These are phyloP conservation scores for Gossypium longicalyx DNA, from an alignment of 345 rosid genomes.

Conservation along the genomic window DNA sequence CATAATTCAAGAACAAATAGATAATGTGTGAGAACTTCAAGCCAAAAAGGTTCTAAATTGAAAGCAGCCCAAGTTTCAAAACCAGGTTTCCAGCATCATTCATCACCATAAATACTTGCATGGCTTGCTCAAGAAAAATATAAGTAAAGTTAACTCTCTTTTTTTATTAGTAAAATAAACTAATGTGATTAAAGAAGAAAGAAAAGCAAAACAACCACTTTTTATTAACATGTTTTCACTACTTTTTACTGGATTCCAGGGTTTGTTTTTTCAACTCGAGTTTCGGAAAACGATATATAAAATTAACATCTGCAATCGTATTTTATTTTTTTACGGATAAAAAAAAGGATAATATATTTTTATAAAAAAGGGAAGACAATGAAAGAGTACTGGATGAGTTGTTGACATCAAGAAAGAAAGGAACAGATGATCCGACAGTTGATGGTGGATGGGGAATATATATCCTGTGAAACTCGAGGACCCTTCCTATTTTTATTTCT, in stretches of 20 bases:
- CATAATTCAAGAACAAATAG: not conserved
- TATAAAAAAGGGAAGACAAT: not conserved
- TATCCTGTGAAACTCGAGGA: conserved; percentile 39
- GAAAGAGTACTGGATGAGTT: conserved; percentile 11
- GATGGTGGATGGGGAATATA: conserved; percentile 40
- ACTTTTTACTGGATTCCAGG: conserved; percentile 42
- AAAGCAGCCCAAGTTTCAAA: conserved; percentile 20
- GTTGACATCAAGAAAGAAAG: conserved; percentile 27
- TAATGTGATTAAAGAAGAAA: too few relatives aligned
- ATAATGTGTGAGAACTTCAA: not conserved
- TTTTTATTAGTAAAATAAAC: conserved; percentile 5
- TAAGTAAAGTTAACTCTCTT: not conserved
- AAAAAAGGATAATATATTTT: not conserved
- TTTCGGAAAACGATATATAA: too few relatives aligned
- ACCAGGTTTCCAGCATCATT: conserved; percentile 29
- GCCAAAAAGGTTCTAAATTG: not conserved
- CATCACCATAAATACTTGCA: not conserved
- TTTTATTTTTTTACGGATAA: not conserved
- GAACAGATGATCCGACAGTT: conserved; percentile 40
- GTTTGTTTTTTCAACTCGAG: conserved; percentile 2
- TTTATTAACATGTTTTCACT: conserved; percentile 26
- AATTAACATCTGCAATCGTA: too few relatives aligned
- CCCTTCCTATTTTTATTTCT: not conserved
- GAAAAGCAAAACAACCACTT: conserved; percentile 15
- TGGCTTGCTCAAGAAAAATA: not conserved